Conservation (phyloP, 345 rosid species). For the Geranium rotundifolium region DNA sequence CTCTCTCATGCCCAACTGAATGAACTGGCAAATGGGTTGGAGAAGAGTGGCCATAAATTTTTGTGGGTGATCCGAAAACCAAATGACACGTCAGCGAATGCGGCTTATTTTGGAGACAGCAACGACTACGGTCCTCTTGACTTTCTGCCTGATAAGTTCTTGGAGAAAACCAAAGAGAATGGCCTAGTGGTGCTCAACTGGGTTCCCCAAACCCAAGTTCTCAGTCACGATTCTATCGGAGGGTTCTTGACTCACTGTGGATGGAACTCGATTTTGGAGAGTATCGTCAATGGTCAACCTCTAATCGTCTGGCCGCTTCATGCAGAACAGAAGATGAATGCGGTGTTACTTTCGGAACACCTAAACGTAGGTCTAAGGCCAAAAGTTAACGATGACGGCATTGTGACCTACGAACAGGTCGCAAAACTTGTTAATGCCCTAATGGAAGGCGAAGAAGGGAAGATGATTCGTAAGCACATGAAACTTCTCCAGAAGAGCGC, state of each 20-base stretch:
- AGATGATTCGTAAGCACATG: conserved; percentile 5
- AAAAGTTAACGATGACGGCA: too few relatives aligned
- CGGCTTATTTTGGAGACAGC: conserved; percentile 36
- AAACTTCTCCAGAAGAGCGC: conserved; percentile 18
- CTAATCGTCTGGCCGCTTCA: too few relatives aligned
- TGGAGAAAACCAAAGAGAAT: neutral
- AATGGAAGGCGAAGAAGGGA: conserved; percentile 19
- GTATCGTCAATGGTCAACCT: conserved; percentile 7
- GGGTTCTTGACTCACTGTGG: too few relatives aligned
- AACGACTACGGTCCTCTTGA: conserved; percentile 34
- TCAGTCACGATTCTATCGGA: neutral
- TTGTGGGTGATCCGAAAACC: conserved; percentile 78
- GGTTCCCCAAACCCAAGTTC: conserved; percentile 6
- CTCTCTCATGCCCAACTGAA: conserved; percentile 42
- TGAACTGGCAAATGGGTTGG: conserved; percentile 76
- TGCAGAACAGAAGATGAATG: too few relatives aligned
- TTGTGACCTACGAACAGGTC: too few relatives aligned
- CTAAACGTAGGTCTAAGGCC: too few relatives aligned
- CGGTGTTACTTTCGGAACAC: too few relatives aligned
- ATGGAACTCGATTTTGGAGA: conserved; percentile 10
- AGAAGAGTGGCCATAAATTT: conserved; percentile 64
- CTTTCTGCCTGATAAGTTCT: conserved; percentile 33
- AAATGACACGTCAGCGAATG: conserved; percentile 29
- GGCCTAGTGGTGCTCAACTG: conserved; percentile 6
- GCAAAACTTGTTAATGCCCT: conserved; percentile 9